Evolutionary conservation across 805 yeast genomes (phyloP), one percentile per base, ranked within the genome.

Genomic region (Cyberlindnera japonica): DNA sequence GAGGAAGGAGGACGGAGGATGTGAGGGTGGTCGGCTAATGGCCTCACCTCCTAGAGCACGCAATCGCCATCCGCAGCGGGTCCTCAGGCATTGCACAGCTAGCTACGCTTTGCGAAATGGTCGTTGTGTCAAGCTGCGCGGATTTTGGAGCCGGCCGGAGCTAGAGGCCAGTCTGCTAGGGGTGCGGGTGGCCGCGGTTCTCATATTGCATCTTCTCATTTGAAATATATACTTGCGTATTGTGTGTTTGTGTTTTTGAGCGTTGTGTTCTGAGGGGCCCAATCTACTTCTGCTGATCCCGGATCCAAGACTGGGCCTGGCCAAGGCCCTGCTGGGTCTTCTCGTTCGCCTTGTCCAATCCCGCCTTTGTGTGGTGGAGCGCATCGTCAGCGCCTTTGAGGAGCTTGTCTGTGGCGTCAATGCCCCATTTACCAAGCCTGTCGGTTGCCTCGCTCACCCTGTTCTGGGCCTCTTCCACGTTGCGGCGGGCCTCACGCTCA

Each of bases 351-450:
- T 41, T 37, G 32, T 53, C 40, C 30, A 57, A 32, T n/a, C 61
- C 58, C 26, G 47, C 40, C 40, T 54, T 54, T 6, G 60, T 58
- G 16, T 48, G 38, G 21, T 50, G 48, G 17, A 60, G 43, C 4
- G 61, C 57, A 22, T 44, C 48, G 33, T 62, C 64, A 6, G 67
- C 62, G 35, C 54, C 49, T 13, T 53, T 48, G 60, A 65, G 57
- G 40, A 63, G 52, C 41, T 53, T 60, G 18, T 50, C 50, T 20
- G 56, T 50, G 12, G 51, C 48, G 33, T 58, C 50, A 16, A 40
- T 52, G 5, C 56, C 52, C 67, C 67, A 63, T 25, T 53, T 57
- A 17, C 33, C 22, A 20, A 56, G 28, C 13, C 43, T 41, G 12
- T 36, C 24, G 14, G 38, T 33, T 5, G 59, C 58, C 11, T 50